These are phyloP conservation scores for Naganishia cerealis DNA, from an alignment of 1,284 basidiomycete genomes.

Conservation along the genomic window DNA sequence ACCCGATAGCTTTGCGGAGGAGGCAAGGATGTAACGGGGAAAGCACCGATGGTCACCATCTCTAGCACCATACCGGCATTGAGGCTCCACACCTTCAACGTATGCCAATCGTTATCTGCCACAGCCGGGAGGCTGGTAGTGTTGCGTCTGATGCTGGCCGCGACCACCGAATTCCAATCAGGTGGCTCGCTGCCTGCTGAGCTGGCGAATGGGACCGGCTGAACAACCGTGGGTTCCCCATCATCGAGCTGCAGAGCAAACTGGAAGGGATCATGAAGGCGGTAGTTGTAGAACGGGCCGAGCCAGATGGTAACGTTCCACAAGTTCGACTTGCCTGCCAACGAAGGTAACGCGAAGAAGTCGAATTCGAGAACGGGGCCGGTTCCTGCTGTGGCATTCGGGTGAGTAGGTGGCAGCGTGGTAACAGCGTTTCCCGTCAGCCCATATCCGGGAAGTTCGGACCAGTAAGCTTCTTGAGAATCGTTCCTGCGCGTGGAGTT, in stretches of 20 bases:
- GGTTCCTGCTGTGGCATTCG: conserved; percentile 62
- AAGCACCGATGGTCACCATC: conserved; percentile 23
- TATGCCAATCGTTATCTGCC: conserved; percentile 39
- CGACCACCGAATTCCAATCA: conserved; percentile 45
- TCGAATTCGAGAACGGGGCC: conserved; percentile 68
- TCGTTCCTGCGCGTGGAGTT: conserved; percentile 49
- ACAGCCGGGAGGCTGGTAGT: conserved; percentile 35
- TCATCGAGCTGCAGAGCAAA: conserved; percentile 63
- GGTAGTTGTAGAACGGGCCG: conserved; percentile 62
- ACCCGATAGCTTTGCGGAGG: conserved; percentile 29
- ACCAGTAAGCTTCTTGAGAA: conserved; percentile 62
- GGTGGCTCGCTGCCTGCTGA: conserved; percentile 59
- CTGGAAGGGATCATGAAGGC: conserved; percentile 47
- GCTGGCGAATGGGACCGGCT: conserved; percentile 60
- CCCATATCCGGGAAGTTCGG: conserved; percentile 62
- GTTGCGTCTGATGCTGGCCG: conserved; percentile 40
- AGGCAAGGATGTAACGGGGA: conserved; percentile 23
- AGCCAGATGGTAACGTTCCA: conserved; percentile 56
- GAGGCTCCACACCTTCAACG: conserved; percentile 42
- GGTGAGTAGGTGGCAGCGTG: conserved; percentile 62
- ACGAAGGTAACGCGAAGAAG: conserved; percentile 63
- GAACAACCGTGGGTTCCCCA: conserved; percentile 52
- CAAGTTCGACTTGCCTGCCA: conserved; percentile 40
- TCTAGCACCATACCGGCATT: conserved; percentile 46
- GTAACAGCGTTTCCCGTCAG: conserved; percentile 57